Evolutionary conservation across 768 basidiomycete genomes (phyloP), one percentile per base, ranked within the genome.

Genomic region (Imleria badia): DNA sequence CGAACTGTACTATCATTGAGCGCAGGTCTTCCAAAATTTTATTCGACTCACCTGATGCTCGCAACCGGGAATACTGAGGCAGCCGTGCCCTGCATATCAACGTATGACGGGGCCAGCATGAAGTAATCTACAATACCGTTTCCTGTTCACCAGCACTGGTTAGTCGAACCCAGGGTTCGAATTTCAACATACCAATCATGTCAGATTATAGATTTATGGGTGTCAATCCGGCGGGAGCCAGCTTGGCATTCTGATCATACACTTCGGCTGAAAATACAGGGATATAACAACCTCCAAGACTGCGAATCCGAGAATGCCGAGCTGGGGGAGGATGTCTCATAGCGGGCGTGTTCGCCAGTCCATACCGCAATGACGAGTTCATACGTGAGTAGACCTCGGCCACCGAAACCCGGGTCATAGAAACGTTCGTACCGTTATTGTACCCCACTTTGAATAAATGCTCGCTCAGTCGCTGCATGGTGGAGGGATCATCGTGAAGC

Each of bases 41-140:
- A 26, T n/a, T 31, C 15, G 12, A 33, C 63, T 45, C n/a, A 48
- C 65, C 65, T 54, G 19, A 66, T 66, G 34, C 65, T 66, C n/a
- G 65, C 13, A 85, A 82, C 66, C 6, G 81, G 83, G 26, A 66
- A 68, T 29, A 81, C 66, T 12, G 81, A 80, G 1, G 79, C 76
- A 26, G 73, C 65, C 8, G 80, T 79, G 62, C 87, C 89, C 22
- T 73, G 71, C 68, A 87, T 78, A 48, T 85, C 81, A 54, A 80
- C 71, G 54, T 77, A 79, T 4, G 78, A 73, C 7, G 72, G 60
- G 3, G 57, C 48, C 73, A 79, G 70, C 1, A 71, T 72, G 48
- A 59, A 64, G 47, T 60, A 72, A 59, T 80, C 76, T 0, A 73
- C 75, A 40, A 74, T 61, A 19, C 79, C 79, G 31, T 80, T 81